Base-by-base conservation (phyloP, 2,329 filamentous ascomycete species). In the Xylaria sp. region DNA sequence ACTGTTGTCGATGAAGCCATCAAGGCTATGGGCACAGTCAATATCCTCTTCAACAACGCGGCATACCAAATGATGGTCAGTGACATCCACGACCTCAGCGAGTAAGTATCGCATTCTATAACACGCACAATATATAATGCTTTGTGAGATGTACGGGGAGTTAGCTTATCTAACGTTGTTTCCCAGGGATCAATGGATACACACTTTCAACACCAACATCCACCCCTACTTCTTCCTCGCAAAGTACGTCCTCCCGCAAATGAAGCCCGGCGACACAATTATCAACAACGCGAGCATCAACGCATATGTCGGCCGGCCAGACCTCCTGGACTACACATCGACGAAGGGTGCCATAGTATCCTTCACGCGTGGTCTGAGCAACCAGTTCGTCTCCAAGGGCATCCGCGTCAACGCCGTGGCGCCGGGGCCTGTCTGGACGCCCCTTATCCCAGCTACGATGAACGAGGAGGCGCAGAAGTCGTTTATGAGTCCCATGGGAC, bases 251-350 rank as follows among this genome's bases (percentile, higher is more conserved):
- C 83, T 96, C 11, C 89, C 88, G 0, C 90, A 94, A 79, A 91
- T 96, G 88, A 86, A 87, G 75, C 78, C 79, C n/a, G 92, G 93
- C 39, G 85, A 88, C 63, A 89, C 88, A 29, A 93, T 96, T 77
- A 93, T 96, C 85, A 96, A 95, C 82, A 94, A 93, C 76, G 89
- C 92, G 50, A 94, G 91, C 36, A 90, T 96, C 77, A 95, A 95
- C 77, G 91, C 90, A 29, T 96, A 95, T 80, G 87, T 94, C 65
- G 92, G 92, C 44, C 90, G 92, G 1, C 90, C 90, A 0, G 92
- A 95, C 73, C 85, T 95, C 1, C 86, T 96, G 55, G 92, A 96
- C 79, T 95, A 96, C 81, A 94, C 92, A 0, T 89, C 90, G 1
- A 93, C 90, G 29, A 93, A 92, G 77, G 92, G 92, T 39, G 92